These are phyloP conservation scores for Dendryphion nanum DNA, from an alignment of 2,329 filamentous ascomycete species.

Conservation along the genomic window DNA sequence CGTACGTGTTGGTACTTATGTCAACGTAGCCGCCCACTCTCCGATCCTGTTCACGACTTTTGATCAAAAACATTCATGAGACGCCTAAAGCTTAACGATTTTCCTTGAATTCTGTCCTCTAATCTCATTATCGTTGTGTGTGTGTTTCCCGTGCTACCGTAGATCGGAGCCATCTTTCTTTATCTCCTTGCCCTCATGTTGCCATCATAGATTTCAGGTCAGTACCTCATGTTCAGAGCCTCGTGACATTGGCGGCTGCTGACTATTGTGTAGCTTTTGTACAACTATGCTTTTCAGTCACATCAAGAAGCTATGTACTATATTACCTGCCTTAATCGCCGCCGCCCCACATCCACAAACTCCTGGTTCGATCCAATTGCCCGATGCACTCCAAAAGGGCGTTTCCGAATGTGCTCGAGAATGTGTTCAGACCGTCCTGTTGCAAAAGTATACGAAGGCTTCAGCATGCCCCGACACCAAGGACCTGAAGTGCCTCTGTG, in stretches of 20 bases:
- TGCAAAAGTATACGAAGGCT: conserved; percentile 32
- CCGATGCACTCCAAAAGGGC: conserved; percentile 24
- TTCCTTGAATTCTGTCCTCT: conserved; percentile 36
- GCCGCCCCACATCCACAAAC: conserved; percentile 27
- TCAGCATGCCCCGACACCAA: conserved; percentile 32
- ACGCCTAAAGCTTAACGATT: conserved; percentile 35
- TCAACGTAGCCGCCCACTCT: conserved; percentile 29
- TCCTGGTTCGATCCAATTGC: conserved; percentile 22
- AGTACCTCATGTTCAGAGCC: conserved; percentile 16
- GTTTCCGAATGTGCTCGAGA: conserved; percentile 38
- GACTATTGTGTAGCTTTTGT: conserved; percentile 30
- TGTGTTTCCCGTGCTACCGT: conserved; percentile 36
- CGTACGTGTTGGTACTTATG: conserved; percentile 34
- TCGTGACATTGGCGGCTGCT: conserved; percentile 18
- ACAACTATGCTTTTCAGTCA: conserved; percentile 41
- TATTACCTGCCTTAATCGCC: conserved; percentile 34
- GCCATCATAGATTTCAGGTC: conserved; percentile 24
- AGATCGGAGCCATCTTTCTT: conserved; percentile 31
- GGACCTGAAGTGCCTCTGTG: conserved; percentile 37
- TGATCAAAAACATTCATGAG: conserved; percentile 34
- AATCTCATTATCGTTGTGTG: conserved; percentile 36
- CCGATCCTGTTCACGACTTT: conserved; percentile 25
- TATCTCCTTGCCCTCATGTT: conserved; percentile 27
- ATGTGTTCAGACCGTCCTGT: conserved; percentile 34
- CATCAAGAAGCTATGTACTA: conserved; percentile 36